phyloP scores from a whole-genome alignment of 345 rosid species.

The Geranium rotundifolium region DNA sequence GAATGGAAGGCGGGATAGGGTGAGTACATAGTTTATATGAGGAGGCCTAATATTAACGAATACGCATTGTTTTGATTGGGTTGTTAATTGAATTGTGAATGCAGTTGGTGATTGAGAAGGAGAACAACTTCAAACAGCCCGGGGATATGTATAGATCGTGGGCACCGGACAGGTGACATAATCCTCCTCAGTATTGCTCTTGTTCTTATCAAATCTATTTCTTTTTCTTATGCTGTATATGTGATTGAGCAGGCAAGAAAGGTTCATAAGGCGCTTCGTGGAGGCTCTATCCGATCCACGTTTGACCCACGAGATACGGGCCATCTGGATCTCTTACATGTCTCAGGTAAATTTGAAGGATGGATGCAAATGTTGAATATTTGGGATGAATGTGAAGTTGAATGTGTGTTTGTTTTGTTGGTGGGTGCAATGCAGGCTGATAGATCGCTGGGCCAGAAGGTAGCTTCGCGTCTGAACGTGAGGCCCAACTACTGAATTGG shows the following conservation, averaged over 20 bases:
- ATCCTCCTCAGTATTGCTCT: background rate
- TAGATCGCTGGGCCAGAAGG: conserved; percentile 60
- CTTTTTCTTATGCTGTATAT: background rate
- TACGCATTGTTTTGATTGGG: background rate
- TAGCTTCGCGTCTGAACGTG: conserved; percentile 60
- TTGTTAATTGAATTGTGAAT: conserved; percentile 1
- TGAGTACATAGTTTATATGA: background rate
- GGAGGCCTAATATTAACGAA: background rate
- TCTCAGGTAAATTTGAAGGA: conserved; percentile 37
- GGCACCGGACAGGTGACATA: conserved; percentile 55
- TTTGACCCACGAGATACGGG: conserved; percentile 67
- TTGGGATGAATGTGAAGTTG: background rate
- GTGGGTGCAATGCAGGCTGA: conserved; percentile 30
- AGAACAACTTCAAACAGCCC: conserved; percentile 92
- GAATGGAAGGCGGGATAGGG: conserved; percentile 78
- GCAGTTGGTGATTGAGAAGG: conserved; percentile 69
- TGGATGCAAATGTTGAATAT: background rate
- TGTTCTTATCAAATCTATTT: background rate
- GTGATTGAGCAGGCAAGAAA: conserved; percentile 54
- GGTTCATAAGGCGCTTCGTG: conserved; percentile 54
- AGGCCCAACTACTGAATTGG: conserved; percentile 47
- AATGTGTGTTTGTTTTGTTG: background rate
- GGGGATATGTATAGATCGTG: conserved; percentile 79
- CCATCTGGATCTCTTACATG: conserved; percentile 85
- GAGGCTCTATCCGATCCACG: conserved; percentile 73